These are phyloP conservation scores for Neurospora sp. DNA, from an alignment of 495 filamentous ascomycete genomes.

Conservation along the genomic window DNA sequence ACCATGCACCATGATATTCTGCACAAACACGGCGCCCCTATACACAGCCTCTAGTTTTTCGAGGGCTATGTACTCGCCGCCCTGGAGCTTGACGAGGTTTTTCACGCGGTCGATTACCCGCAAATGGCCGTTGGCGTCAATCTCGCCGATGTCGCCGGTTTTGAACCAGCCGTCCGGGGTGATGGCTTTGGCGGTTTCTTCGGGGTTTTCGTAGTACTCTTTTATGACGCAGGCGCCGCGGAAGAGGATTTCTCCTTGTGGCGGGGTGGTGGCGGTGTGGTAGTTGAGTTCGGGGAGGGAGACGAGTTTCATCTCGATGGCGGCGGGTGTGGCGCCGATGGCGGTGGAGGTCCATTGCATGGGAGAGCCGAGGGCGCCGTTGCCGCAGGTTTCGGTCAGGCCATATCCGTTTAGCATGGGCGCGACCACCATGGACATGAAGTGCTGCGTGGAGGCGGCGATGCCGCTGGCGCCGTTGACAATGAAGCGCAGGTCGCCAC, in stretches of 20 bases:
- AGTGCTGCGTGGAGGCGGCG: constrained; percentile 62
- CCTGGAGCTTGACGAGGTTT: constrained; percentile 62
- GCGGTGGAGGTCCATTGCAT: constrained; percentile 62
- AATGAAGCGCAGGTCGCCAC: constrained; percentile 60
- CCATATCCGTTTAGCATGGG: constrained; percentile 80
- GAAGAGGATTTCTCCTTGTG: constrained; percentile 78
- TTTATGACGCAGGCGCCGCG: constrained; percentile 59
- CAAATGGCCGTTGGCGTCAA: constrained; percentile 71
- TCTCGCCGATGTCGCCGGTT: constrained; percentile 73
- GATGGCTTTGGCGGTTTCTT: constrained; percentile 70
- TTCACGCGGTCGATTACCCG: constrained; percentile 85
- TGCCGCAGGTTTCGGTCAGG: constrained; percentile 77
- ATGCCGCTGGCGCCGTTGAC: constrained; percentile 81
- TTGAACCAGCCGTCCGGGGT: constrained; percentile 86
- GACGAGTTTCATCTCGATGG: constrained; percentile 61
- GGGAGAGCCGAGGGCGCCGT: constrained; percentile 52
- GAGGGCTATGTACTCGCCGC: constrained; percentile 57
- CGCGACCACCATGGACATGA: constrained; percentile 66
- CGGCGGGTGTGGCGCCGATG: constrained; percentile 58
- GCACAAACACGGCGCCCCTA: constrained; percentile 42
- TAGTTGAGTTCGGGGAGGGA: constrained; percentile 87
- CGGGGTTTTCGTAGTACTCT: constrained; percentile 73
- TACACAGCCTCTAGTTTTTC: constrained; percentile 59
- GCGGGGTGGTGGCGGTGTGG: constrained; percentile 59
- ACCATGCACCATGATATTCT: constrained; percentile 54